Base-by-base conservation (phyloP, 2,329 filamentous ascomycete genomes). In the Bipolaris cookei region DNA sequence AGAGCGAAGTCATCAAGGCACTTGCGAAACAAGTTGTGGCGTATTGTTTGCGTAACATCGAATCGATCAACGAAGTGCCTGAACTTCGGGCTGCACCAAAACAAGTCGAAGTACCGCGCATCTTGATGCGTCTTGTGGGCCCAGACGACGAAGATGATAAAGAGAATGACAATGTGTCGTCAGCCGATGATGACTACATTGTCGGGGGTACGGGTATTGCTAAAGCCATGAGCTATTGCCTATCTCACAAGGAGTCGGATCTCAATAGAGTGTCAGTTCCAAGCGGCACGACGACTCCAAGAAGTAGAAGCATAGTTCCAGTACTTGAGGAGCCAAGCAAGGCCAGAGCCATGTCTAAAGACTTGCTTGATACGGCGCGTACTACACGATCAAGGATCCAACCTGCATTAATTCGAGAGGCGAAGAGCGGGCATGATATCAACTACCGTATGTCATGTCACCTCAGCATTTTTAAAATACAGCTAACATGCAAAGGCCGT, bases 121-220 rank as follows among this genome's bases (percentile, higher is more conserved):
- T 96, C 3, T 82, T 98, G 23, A 87, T 91, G 60, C 92, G 96
- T 73, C 86, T 98, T 39, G 90, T 97, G 30, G 93, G 93, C 4
- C 86, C 91, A 65, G 84, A 81, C 72, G 75, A 86, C 73, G 75
- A 84, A 71, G 65, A 76, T 66, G 62, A 83, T 8, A 74, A 77
- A 13, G 80, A 78, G 45, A 76, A 85, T 20, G 87, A 89, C 43
- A 85, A 88, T 20, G 82, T 86, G 41, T 86, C 89, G 2, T 82
- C 88, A 10, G 90, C 92, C 0, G 92, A 97, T 64, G 90, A 96
- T 56, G 92, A 97, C 75, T 98, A 98, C 76, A 92, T 98, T 42
- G 95, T 98, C 68, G 93, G 94, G 18, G 94, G 94, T 14, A 97
- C 92, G 0, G 95, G 94, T 23, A 92, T 99, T 1, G 94, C 96